Percentiles rank a stretch among this genome's conserved stretches.
These are phyloP conservation scores for Taphrina flavorubra DNA, from an alignment of 1,139 yeast genomes.

Conservation along the genomic window DNA sequence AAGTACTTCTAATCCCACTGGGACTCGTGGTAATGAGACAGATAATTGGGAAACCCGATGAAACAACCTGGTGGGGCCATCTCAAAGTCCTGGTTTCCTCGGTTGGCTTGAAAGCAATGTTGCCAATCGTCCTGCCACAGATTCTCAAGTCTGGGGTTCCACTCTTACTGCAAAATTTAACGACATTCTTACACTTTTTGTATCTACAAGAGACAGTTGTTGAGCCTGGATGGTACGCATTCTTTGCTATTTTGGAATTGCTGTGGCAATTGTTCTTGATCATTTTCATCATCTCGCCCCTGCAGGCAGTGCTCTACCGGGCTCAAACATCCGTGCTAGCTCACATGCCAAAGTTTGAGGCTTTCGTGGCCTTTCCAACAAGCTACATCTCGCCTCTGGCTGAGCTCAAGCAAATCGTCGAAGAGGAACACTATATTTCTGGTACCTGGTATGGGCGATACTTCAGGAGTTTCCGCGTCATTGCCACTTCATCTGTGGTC, in stretches of 20 bases:
- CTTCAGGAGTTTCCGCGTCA: conserved; percentile 19
- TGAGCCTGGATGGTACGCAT: conserved; percentile 21
- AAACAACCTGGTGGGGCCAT: conserved; percentile 4
- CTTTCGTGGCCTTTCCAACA: conserved; percentile 15
- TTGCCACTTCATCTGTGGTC: conserved; percentile 7
- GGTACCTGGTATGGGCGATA: conserved; percentile 17
- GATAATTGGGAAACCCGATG: conserved; percentile 24
- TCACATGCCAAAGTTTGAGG: conserved; percentile 18
- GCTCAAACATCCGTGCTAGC: conserved; percentile 24
- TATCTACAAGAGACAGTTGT: conserved; percentile 14
- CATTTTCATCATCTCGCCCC: conserved; percentile 17
- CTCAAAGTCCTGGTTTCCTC: conserved; percentile 4
- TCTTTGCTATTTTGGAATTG: conserved; percentile 14
- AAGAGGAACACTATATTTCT: conserved; percentile 25
- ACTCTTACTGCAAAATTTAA: conserved; percentile 9
- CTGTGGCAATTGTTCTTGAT: conserved; percentile 13
- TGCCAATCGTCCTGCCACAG: conserved; percentile 28
- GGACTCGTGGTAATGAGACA: conserved; percentile 34
- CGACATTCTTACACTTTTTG: conserved; percentile 3
- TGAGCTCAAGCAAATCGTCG: conserved; percentile 22
- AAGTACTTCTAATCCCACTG: conserved; percentile 24
- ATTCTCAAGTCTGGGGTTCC: conserved; percentile 18
- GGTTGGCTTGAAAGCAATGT: conserved; percentile 13
- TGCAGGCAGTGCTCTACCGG: conserved; percentile 23
- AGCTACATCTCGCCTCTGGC: conserved; percentile 14